Evolutionary conservation across 106 monocot species (phyloP), one percentile per base, ranked within the genome.

Genomic region (Allium fistulosum): DNA sequence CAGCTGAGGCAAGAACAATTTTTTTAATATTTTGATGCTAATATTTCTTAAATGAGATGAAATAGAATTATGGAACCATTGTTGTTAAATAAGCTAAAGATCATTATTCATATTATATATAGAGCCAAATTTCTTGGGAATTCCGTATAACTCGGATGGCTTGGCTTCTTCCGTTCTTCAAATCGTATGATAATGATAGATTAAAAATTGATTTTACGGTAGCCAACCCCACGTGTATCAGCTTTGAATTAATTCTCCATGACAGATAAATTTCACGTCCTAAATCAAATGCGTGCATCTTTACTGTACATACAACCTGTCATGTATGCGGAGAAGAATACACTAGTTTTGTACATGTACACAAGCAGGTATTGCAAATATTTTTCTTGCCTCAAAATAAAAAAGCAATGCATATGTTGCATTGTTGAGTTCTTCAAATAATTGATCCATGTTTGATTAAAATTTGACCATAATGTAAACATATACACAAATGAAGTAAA

Each of bases 81-180:
- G 37, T 37, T 37, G 37, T 37, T 37, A 37, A 17, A 9, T 27
- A 0, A 61, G 26, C 9, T 59, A 61, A 61, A 27, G 7, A 26
- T 1, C 12, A 63, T 63, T 63, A 7, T 3, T 46, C 46, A 47
- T 63, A 11, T 7, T 12, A 2, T 6, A 12, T 12, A 3, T n/a
- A 12, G 2, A 13, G 26, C 45, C 63, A 8, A 63, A 47, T 26
- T 63, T 47, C 63, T 47, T 46, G 63, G 63, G n/a, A 16, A 46
- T 63, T 63, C 63, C 45, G 18, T 15, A 47, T 47, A 48, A 63
- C 63, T 63, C 26, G 46, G 63, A 46, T 63, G 26, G 45, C 45
- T 63, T 63, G 63, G 11, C 63, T 46, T 63, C 15, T 22, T 22
- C 22, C 22, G 22, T 22, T 22, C 22, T 11, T 14, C 15, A 4